Evolutionary conservation across 1,139 yeast species (phyloP).

Genomic region (Starmera stellimalicola): DNA sequence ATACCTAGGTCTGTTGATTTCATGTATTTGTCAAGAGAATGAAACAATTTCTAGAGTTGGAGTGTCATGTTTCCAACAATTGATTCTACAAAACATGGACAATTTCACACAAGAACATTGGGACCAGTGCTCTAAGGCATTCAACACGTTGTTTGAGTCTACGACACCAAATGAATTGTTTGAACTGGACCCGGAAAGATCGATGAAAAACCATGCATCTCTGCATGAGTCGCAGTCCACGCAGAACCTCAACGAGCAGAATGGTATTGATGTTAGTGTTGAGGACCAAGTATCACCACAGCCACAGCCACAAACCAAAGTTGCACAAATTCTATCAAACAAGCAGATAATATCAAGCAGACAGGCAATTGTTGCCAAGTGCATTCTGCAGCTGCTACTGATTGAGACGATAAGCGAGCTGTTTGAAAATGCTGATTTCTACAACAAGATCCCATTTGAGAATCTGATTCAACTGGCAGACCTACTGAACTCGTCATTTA

Average conservation of each 20-base stretch:
- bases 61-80: conserved; percentile 73
- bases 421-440: conserved; percentile 58
- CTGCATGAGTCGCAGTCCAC: conserved; percentile 3
- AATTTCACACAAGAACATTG: conserved; percentile 63
- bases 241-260: conserved; percentile 13
- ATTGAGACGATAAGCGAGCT: conserved; percentile 82
- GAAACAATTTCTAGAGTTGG: conserved; percentile 96
- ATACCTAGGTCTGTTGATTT: conserved; percentile 63
- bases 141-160: conserved; percentile 59
- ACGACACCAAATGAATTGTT: conserved; percentile 86
- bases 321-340: conserved; percentile 28
- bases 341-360: conserved; percentile 23
- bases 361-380: conserved; percentile 80
- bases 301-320: conserved; percentile 15
- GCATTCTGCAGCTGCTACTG: conserved; percentile 82
- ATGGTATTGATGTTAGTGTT: conserved; percentile 13
- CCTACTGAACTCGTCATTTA: conserved; percentile 59
- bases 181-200: conserved; percentile 52
- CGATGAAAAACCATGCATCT: conserved; percentile 2
- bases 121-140: conserved; percentile 56
- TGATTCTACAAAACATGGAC: conserved; percentile 64
- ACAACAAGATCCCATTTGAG: conserved; percentile 56
- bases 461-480: conserved; percentile 51
- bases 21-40: conserved; percentile 93
- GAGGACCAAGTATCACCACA: conserved; percentile 8